A percentile compares a stretch with the other conserved stretches of the same genome.
Evolutionary conservation across 768 basidiomycete genomes (phyloP).

Genomic region (Suillus spraguei): DNA sequence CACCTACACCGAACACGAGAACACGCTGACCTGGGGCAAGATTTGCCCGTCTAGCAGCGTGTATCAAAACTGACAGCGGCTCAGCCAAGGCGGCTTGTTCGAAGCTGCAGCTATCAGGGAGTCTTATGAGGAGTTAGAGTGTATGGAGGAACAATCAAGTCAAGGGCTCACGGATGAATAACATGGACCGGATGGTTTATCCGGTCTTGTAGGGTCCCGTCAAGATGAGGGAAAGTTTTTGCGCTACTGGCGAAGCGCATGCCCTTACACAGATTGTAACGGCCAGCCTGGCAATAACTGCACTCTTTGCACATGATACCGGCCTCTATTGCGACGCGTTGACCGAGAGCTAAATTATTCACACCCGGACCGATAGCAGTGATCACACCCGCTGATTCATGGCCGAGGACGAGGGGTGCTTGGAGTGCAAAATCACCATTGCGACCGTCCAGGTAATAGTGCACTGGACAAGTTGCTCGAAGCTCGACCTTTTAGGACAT

Average conservation of each 20-base stretch:
- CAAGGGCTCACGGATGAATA: conserved; percentile 76
- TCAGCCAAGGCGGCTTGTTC: conserved; percentile 90
- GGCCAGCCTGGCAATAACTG: conserved; percentile 66
- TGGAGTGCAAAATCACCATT: conserved; percentile 92
- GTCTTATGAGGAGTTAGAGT: conserved; percentile 41
- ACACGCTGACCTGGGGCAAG: conserved; percentile 62
- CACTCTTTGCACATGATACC: conserved; percentile 87
- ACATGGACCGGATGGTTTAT: conserved; percentile 90
- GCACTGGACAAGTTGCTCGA: conserved; percentile 51
- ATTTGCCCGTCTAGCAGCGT: conserved; percentile 51
- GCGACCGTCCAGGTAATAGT: conserved; percentile 87
- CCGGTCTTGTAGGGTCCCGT: conserved; percentile 85
- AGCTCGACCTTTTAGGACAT: conserved; percentile 7
- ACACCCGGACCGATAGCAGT: conserved; percentile 81
- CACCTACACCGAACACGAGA: conserved; percentile 89
- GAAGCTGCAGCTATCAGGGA: conserved; percentile 76
- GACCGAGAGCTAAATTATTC: conserved; percentile 65
- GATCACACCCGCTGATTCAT: conserved; percentile 89
- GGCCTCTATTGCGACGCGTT: conserved; percentile 92
- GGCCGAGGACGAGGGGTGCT: conserved; percentile 87
- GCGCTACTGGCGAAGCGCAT: conserved; percentile 92
- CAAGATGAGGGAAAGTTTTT: conserved; percentile 89
- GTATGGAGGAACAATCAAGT: conserved; percentile 3
- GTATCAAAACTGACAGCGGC: conserved; percentile 89
- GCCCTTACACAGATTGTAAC: conserved; percentile 91